Evolutionary conservation across 495 filamentous ascomycete genomes (phyloP).

Genomic region (Penicillium crystallinum): DNA sequence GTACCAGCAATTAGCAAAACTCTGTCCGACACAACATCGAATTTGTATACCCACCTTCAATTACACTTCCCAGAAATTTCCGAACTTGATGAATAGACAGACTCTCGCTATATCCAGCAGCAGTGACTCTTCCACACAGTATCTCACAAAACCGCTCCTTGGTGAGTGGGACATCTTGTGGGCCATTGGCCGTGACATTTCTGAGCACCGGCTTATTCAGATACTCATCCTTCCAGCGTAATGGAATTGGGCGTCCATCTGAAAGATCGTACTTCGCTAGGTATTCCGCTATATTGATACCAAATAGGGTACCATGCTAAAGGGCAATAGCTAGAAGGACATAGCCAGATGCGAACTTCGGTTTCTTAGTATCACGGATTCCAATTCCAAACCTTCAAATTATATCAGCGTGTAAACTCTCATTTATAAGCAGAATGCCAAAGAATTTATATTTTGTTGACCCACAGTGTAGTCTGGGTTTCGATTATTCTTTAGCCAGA

Average conservation of each 20-base stretch:
- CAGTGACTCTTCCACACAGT: conserved; percentile 7
- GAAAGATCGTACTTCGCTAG: conserved; percentile 13
- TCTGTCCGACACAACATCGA: conserved; percentile 23
- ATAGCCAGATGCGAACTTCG: conserved; percentile 15
- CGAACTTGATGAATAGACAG: conserved; percentile 10
- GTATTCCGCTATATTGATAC: conserved; percentile 12
- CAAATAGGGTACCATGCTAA: conserved; percentile 13
- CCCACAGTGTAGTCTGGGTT: conserved; percentile 5
- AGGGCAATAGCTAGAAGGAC: conserved; percentile 13
- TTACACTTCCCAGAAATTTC: conserved; percentile 8
- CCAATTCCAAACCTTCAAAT: conserved; percentile 17
- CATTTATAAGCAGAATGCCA: conserved; percentile 4
- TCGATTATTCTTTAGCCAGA: conserved; percentile 5
- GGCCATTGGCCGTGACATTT: conserved; percentile 17
- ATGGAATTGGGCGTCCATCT: neutral
- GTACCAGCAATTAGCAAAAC: conserved; percentile 5
- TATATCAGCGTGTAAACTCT: neutral
- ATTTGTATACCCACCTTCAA: conserved; percentile 13
- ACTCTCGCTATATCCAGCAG: conserved; percentile 12
- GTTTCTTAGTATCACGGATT: conserved; percentile 15
- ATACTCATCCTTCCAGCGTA: conserved; percentile 14
- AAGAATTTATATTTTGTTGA: neutral
- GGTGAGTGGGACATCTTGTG: conserved; percentile 14
- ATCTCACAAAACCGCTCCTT: conserved; percentile 10
- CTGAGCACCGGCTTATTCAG: conserved; percentile 17